Evolutionary conservation across 2,329 filamentous ascomycete species (phyloP).

Genomic region (Xylariaceae sp.): DNA sequence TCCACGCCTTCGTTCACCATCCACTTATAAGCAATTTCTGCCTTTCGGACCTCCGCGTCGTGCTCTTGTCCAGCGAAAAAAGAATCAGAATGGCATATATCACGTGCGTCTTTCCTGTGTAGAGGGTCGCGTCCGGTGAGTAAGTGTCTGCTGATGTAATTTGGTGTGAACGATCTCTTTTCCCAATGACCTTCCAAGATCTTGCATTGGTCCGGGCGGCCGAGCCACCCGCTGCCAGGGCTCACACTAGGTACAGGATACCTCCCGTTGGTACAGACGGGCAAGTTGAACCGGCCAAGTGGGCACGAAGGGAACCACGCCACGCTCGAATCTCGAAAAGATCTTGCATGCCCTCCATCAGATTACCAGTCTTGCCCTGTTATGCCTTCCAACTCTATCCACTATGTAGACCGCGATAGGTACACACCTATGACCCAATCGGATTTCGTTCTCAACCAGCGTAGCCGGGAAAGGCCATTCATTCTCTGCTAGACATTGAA

Average conservation of each 20-base stretch:
- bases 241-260: slow-evolving; percentile 5
- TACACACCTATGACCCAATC: background rate
- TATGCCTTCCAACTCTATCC: too few relatives aligned
- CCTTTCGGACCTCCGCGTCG: background rate
- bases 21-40: background rate
- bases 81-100: background rate
- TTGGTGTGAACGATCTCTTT: slow-evolving; percentile 6
- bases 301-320: slow-evolving; percentile 8
- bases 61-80: background rate
- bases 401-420: too few relatives aligned
- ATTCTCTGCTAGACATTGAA: background rate
- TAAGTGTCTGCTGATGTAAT: background rate
- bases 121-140: background rate
- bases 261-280: slow-evolving; percentile 8
- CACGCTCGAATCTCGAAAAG: slow-evolving; percentile 8
- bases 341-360: slow-evolving; percentile 14
- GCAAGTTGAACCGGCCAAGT: slow-evolving; percentile 12
- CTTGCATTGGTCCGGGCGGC: slow-evolving; percentile 15
- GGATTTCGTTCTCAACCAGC: slow-evolving; percentile 5
- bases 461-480: background rate
- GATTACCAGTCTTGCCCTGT: slow-evolving; percentile 11
- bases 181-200: slow-evolving; percentile 11
- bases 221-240: slow-evolving; percentile 15
- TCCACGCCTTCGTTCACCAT: background rate
- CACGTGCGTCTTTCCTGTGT: background rate